A percentile compares a stretch with the other conserved stretches of the same genome.
These are phyloP conservation scores for Dendrobium chrysotoxum DNA, from an alignment of 106 monocot species.

Conservation along the genomic window DNA sequence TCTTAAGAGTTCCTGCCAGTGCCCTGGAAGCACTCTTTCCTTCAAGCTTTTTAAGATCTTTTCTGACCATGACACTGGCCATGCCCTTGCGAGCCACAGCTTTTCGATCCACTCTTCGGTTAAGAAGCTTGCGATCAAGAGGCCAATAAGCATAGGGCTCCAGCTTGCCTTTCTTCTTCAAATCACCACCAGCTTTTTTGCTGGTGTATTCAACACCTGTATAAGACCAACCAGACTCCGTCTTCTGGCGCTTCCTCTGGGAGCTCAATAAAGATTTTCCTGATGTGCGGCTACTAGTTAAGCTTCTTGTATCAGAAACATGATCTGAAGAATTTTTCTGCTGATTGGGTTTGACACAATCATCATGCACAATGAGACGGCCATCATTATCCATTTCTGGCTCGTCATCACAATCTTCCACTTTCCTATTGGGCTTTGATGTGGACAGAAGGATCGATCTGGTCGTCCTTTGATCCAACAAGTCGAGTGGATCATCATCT, in stretches of 20 bases:
- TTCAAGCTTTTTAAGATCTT: slow-evolving; percentile 51
- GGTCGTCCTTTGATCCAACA: slow-evolving; percentile 65
- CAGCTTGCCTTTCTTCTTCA: slow-evolving; percentile 81
- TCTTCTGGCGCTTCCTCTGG: slow-evolving; percentile 41
- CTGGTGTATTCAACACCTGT: slow-evolving; percentile 78
- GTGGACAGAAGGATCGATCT: slow-evolving; percentile 45
- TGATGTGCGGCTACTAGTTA: slow-evolving; percentile 8
- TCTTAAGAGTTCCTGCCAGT: slow-evolving; percentile 26
- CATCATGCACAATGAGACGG: slow-evolving; percentile 63
- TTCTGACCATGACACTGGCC: slow-evolving; percentile 54
- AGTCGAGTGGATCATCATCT: slow-evolving; percentile 65
- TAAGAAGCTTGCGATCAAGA: slow-evolving; percentile 81
- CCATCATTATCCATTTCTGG: slow-evolving; percentile 72
- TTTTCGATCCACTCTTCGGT: slow-evolving; percentile 60
- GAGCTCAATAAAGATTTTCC: slow-evolving; percentile 16
- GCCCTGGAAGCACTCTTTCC: slow-evolving; percentile 62
- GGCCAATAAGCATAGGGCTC: slow-evolving; percentile 99
- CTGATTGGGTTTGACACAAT: slow-evolving; percentile 26
- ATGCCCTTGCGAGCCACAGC: slow-evolving; percentile 81
- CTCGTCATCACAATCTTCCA: slow-evolving; percentile 29
- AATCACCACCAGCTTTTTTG: slow-evolving; percentile 70
- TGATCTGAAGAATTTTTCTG: slow-evolving; percentile 27
- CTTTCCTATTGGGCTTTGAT: slow-evolving; percentile 35
- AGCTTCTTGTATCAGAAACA: slow-evolving; percentile 30
- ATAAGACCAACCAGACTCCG: slow-evolving; percentile 81